Evolutionary conservation across 371 early-diverging fungal genomes (phyloP).

Genomic region (Lichtheimia ornata): DNA sequence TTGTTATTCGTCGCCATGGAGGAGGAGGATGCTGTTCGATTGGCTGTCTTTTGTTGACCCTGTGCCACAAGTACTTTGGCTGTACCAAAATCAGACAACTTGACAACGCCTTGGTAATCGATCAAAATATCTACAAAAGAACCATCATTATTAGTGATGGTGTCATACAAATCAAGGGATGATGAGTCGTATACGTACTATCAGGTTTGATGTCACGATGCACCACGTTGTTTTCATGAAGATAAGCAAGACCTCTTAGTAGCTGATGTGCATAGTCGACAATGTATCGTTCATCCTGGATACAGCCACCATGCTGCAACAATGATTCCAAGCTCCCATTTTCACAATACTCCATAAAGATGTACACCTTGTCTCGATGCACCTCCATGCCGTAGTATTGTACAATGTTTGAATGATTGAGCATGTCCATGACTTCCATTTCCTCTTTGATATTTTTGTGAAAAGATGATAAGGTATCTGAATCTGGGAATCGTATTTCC

Average conservation of each 20-base stretch:
- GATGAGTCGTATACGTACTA: constrained; percentile 48
- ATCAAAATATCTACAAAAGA: constrained; percentile 68
- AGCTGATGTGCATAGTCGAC: constrained; percentile 86
- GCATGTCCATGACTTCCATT: constrained; percentile 89
- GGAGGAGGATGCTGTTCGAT: constrained; percentile 31
- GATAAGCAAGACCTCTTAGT: constrained; percentile 82
- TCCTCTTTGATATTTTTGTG: constrained; percentile 83
- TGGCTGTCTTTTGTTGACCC: constrained; percentile 64
- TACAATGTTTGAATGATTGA: constrained; percentile 87
- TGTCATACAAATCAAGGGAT: neutral
- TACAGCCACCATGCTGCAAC: constrained; percentile 78
- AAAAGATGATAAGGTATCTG: constrained; percentile 63
- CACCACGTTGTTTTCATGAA: constrained; percentile 85
- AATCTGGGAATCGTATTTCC: constrained; percentile 85
- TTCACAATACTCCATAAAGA: constrained; percentile 95
- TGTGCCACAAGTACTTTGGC: constrained; percentile 61
- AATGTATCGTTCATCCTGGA: constrained; percentile 73
- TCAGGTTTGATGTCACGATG: constrained; percentile 94
- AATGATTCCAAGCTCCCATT: constrained; percentile 79
- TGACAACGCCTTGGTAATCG: constrained; percentile 77
- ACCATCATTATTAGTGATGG: too few species aligned
- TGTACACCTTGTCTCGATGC: constrained; percentile 85
- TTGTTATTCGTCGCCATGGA: constrained; percentile 53
- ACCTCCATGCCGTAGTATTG: constrained; percentile 91
- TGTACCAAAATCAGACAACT: constrained; percentile 90